Evolutionary conservation across 805 yeast genomes (phyloP).

Genomic region (Yarrowia sp.): DNA sequence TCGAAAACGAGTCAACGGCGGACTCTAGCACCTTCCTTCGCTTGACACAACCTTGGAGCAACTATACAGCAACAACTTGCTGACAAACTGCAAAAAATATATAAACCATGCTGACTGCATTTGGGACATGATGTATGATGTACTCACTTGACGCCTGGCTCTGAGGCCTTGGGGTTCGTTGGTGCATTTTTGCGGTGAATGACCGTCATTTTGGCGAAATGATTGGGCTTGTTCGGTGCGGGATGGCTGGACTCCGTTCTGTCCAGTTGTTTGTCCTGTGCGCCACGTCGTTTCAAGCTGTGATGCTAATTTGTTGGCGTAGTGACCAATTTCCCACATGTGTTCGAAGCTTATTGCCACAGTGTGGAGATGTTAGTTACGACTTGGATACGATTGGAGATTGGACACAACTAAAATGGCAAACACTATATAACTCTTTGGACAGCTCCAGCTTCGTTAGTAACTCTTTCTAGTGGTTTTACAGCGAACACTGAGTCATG

Average conservation of each 20-base stretch:
- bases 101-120: conserved; percentile 32
- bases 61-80: conserved; percentile 24
- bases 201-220: conserved; percentile 48
- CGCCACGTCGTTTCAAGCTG: conserved; percentile 33
- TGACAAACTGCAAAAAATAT: conserved; percentile 33
- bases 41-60: conserved; percentile 33
- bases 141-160: conserved; percentile 52
- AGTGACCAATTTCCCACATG: conserved; percentile 7
- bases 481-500: too few relatives aligned
- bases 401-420: neutral
- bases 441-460: neutral
- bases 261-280: conserved; percentile 21
- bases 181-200: conserved; percentile 51
- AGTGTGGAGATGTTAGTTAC: neutral
- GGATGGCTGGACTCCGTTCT: conserved; percentile 1
- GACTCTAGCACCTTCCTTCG: conserved; percentile 10
- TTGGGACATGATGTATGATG: conserved; percentile 32
- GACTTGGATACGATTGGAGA: too few relatives aligned
- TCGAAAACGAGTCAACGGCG: conserved; percentile 19
- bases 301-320: conserved; percentile 29
- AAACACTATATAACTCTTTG: too few relatives aligned
- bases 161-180: conserved; percentile 48
- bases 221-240: neutral
- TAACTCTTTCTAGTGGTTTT: too few relatives aligned
- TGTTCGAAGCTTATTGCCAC: conserved; percentile 13